phyloP scores from a whole-genome alignment of 2,329 filamentous ascomycete species.

The Hymenoscyphus repandus region DNA sequence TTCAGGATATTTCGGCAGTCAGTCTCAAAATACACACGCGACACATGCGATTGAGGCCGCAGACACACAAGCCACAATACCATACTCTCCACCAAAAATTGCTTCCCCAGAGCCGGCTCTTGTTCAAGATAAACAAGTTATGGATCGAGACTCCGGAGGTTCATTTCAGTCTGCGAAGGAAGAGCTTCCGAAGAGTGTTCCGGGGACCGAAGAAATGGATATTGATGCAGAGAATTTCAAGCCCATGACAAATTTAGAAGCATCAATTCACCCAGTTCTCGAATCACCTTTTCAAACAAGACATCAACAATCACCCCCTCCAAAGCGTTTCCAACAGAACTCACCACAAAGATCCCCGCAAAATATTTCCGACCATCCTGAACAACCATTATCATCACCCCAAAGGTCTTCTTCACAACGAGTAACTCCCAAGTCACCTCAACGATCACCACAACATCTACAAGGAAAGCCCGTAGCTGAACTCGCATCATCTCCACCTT shows the following conservation, averaged over 20 bases:
- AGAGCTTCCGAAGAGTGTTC: conserved; percentile 34
- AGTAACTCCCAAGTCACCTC: background rate
- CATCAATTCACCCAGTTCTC: conserved; percentile 4
- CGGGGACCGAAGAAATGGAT: conserved; percentile 7
- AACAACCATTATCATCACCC: too few relatives aligned
- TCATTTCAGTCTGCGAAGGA: conserved; percentile 42
- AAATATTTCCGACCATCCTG: too few relatives aligned
- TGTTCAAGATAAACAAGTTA: conserved; percentile 11
- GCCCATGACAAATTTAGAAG: conserved; percentile 1
- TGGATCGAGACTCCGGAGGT: conserved; percentile 22
- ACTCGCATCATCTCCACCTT: conserved; percentile 6
- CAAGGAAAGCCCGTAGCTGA: conserved; percentile 6
- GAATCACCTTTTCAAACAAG: conserved; percentile 22
- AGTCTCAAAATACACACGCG: conserved; percentile 29
- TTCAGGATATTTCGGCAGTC: conserved; percentile 69
- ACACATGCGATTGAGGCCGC: conserved; percentile 16
- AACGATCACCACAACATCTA: conserved; percentile 5
- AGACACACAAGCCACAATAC: conserved; percentile 7
- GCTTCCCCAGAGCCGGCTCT: background rate
- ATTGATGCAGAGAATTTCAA: conserved; percentile 6
- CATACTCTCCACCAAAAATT: conserved; percentile 10
- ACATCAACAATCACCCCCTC: conserved; percentile 12
- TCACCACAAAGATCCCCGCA: conserved; percentile 8
- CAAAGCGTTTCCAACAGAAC: conserved; percentile 20
- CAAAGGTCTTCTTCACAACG: background rate